Evolutionary conservation across 345 rosid genomes (phyloP).

Genomic region (Linum trigynum): DNA sequence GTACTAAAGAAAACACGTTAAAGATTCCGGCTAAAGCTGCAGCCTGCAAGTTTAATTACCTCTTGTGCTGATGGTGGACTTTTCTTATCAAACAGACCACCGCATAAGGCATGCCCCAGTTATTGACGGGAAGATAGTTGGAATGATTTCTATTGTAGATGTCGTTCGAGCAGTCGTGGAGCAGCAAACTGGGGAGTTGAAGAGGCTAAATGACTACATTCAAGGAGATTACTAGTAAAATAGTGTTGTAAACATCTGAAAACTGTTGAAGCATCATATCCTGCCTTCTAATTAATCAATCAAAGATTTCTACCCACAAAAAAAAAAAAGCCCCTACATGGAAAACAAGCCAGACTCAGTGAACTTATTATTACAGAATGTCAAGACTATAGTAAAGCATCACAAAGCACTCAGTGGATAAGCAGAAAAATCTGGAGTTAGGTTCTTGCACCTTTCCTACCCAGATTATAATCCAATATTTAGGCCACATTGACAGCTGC

Average conservation of each 20-base stretch:
- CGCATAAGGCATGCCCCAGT: constrained; percentile 75
- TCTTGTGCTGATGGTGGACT: neutral
- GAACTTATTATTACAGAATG: neutral
- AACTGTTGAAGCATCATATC: neutral
- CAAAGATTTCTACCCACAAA: too few relatives aligned
- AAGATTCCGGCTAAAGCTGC: constrained; percentile 3
- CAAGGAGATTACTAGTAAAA: constrained; percentile 63
- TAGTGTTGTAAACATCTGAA: neutral
- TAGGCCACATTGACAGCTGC: too few relatives aligned
- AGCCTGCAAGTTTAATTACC: neutral
- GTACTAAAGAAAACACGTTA: constrained; percentile 20
- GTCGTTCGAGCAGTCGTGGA: constrained; percentile 73
- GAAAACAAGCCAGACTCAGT: neutral
- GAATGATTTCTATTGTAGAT: constrained; percentile 78
- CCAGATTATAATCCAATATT: too few relatives aligned
- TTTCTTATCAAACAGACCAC: constrained; percentile 33
- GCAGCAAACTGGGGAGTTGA: constrained; percentile 70
- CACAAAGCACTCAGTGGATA: neutral
- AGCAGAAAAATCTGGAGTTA: too few relatives aligned
- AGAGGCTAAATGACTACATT: constrained; percentile 68
- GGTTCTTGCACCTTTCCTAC: too few relatives aligned
- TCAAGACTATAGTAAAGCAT: neutral
- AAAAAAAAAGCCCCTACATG: neutral
- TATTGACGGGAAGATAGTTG: constrained; percentile 68
- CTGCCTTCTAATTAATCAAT: neutral